phyloP scores from a whole-genome alignment of 305 asterid species.

The Fraxinus albicans region DNA sequence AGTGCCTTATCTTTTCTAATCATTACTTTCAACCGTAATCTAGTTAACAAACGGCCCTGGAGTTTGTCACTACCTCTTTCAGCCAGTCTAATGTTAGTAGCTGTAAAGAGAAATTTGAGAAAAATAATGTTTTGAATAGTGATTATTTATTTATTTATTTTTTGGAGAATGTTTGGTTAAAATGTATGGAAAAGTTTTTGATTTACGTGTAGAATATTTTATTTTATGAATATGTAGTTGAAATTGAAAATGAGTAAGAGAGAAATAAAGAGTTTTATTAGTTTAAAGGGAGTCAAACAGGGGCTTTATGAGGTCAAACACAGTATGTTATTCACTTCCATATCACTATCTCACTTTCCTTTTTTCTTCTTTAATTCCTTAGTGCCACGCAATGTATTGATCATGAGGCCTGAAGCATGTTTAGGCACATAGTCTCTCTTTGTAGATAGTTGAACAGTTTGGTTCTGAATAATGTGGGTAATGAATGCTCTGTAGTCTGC shows the following conservation, averaged over 20 bases:
- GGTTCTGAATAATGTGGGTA: not conserved
- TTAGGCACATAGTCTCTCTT: not conserved
- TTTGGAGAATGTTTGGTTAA: not conserved
- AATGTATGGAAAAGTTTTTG: too few species aligned
- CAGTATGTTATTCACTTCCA: not conserved
- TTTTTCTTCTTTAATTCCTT: not conserved
- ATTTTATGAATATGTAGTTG: not conserved
- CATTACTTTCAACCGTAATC: not conserved
- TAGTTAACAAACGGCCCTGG: not conserved
- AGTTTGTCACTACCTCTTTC: not conserved
- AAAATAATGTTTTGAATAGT: not conserved
- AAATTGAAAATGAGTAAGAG: not conserved
- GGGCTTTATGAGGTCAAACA: not conserved
- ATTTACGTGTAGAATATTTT: not conserved
- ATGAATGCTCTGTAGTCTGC: not conserved
- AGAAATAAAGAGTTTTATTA: not conserved
- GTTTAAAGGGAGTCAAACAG: not conserved
- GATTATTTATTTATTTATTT: not conserved
- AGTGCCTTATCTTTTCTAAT: not conserved
- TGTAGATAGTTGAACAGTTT: not conserved
- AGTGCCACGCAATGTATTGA: not conserved
- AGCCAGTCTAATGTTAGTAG: not conserved
- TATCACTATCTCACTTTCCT: not conserved
- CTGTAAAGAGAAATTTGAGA: not conserved
- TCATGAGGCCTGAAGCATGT: not conserved